Evolutionary conservation across 1,284 basidiomycete genomes (phyloP).

Genomic region (Leccinum griseonigrum): DNA sequence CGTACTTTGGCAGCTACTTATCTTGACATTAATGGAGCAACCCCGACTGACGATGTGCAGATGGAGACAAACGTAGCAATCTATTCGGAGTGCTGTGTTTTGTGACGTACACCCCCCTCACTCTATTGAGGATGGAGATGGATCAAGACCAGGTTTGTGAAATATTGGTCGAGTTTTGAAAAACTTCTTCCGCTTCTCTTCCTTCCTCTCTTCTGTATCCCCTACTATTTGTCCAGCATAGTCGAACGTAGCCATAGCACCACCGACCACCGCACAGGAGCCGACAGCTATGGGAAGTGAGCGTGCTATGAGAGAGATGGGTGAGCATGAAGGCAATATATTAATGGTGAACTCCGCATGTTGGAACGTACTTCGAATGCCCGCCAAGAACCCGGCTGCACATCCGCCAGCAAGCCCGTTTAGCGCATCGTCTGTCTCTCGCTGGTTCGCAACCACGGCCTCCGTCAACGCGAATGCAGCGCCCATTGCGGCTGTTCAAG

Average conservation of each 20-base stretch:
- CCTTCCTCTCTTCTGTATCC: conserved; percentile 39
- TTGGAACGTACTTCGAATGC: conserved; percentile 63
- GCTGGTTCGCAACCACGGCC: conserved; percentile 76
- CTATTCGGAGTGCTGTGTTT: conserved; percentile 16
- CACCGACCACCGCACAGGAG: conserved; percentile 78
- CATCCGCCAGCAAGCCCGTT: conserved; percentile 90
- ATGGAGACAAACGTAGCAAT: conserved; percentile 4
- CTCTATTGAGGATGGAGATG: conserved; percentile 22
- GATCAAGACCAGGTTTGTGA: conserved; percentile 35
- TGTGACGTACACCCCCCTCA: conserved; percentile 17
- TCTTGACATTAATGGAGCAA: conserved; percentile 3
- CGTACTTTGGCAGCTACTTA: neutral
- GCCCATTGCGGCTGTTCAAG: conserved; percentile 80
- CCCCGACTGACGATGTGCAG: neutral
- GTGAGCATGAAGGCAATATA: conserved; percentile 2
- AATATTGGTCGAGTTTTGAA: conserved; percentile 55
- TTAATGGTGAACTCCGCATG: neutral
- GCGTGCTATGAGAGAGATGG: conserved; percentile 49
- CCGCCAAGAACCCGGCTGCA: conserved; percentile 87
- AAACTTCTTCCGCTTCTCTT: conserved; percentile 67
- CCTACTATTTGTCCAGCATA: conserved; percentile 71
- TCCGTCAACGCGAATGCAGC: conserved; percentile 85
- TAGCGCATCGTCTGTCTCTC: conserved; percentile 78
- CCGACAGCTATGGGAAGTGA: conserved; percentile 85
- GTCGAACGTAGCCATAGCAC: conserved; percentile 81